Evolutionary conservation across 768 basidiomycete species (phyloP).

Genomic region (Termitomyces sp.): DNA sequence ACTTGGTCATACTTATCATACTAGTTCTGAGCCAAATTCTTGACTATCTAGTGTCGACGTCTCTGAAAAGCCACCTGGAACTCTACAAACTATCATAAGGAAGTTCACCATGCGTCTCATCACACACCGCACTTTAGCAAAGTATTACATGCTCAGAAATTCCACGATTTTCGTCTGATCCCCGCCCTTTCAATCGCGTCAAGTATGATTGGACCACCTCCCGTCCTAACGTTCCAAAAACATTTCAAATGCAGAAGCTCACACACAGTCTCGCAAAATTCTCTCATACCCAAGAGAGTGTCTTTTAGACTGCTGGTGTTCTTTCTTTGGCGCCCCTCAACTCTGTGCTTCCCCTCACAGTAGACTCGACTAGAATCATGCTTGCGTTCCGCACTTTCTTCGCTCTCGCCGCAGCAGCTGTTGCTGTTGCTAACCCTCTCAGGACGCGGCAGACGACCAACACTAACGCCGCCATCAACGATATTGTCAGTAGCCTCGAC

Average conservation of each 20-base stretch:
- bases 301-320: conserved; percentile 11
- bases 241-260: neutral
- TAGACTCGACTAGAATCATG: conserved; percentile 18
- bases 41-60: neutral
- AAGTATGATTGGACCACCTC: conserved; percentile 14
- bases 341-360: conserved; percentile 1
- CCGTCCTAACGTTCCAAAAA: neutral
- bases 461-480: conserved; percentile 26
- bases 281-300: conserved; percentile 13
- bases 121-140: neutral
- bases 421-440: conserved; percentile 27
- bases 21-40: neutral
- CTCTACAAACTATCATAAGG: neutral
- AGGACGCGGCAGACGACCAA: conserved; percentile 27
- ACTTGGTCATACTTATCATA: neutral
- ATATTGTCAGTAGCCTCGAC: conserved; percentile 25
- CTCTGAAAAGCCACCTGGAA: neutral
- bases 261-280: conserved; percentile 10
- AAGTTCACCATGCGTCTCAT: neutral
- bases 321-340: neutral
- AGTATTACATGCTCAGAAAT: neutral
- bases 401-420: conserved; percentile 23
- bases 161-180: conserved; percentile 1
- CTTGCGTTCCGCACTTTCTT: conserved; percentile 25
- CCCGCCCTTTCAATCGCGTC: conserved; percentile 11